Conservation (phyloP, 495 filamentous ascomycete species). For the Trichocladium antarcticum region DNA sequence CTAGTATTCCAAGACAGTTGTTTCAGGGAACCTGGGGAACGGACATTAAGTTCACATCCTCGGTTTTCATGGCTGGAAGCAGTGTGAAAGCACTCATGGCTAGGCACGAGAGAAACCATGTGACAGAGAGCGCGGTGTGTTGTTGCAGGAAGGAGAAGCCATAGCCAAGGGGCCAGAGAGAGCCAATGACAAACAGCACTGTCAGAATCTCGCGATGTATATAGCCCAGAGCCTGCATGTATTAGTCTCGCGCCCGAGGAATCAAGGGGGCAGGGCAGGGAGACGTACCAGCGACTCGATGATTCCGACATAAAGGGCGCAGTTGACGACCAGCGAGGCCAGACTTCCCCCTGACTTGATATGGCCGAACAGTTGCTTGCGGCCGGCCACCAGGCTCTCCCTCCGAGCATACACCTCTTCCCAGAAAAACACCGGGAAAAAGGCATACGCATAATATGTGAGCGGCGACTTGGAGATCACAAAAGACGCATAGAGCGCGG, state of each 20-base stretch:
- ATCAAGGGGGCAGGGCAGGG: neutral
- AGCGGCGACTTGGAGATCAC: conserved; percentile 64
- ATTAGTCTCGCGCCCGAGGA: conserved; percentile 10
- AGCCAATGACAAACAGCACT: conserved; percentile 59
- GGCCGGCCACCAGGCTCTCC: conserved; percentile 55
- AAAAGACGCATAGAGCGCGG: conserved; percentile 66
- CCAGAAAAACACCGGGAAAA: conserved; percentile 94
- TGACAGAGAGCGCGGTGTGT: conserved; percentile 50
- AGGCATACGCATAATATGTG: conserved; percentile 84
- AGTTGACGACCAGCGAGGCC: conserved; percentile 49
- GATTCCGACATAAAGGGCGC: conserved; percentile 55
- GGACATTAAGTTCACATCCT: conserved; percentile 68
- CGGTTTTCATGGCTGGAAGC: conserved; percentile 73
- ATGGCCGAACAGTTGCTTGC: conserved; percentile 55
- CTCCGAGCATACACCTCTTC: conserved; percentile 84
- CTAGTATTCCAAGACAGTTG: conserved; percentile 2
- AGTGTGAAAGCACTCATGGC: conserved; percentile 88
- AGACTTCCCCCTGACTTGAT: conserved; percentile 47
- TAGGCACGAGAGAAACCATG: conserved; percentile 66
- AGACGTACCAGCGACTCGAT: conserved; percentile 73
- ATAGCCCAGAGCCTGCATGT: conserved; percentile 55
- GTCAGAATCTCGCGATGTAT: conserved; percentile 84
- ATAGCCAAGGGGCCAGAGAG: conserved; percentile 68
- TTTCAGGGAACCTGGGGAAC: conserved; percentile 34
- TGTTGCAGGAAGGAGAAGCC: conserved; percentile 57